phyloP scores from a whole-genome alignment of 2,329 filamentous ascomycete genomes.

The Stachybotrys chlorohalonatus region DNA sequence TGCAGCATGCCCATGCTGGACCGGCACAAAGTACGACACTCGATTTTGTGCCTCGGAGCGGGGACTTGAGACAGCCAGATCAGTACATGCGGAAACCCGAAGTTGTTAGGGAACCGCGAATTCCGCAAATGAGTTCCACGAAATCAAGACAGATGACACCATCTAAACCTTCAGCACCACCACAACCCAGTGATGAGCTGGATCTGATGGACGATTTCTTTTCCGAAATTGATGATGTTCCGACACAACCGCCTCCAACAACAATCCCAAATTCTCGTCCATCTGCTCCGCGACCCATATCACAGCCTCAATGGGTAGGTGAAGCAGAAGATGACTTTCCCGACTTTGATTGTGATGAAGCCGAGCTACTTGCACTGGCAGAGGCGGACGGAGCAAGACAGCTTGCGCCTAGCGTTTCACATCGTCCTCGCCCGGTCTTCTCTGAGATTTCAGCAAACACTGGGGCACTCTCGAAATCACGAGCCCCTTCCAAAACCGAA shows the following conservation, averaged over 20 bases:
- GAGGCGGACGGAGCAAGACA: conserved; percentile 39
- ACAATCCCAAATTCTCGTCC: neutral
- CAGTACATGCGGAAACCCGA: neutral
- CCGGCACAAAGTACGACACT: conserved; percentile 2
- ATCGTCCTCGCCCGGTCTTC: conserved; percentile 27
- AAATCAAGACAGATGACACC: neutral
- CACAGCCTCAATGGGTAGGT: conserved; percentile 1
- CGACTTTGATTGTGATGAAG: conserved; percentile 37
- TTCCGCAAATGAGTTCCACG: conserved; percentile 1
- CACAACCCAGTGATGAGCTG: neutral
- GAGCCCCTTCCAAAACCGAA: conserved; percentile 19
- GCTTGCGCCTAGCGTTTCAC: conserved; percentile 12
- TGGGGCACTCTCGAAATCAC: conserved; percentile 20
- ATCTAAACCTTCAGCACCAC: conserved; percentile 1
- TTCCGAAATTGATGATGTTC: conserved; percentile 28
- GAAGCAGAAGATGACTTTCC: conserved; percentile 14
- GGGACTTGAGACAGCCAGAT: neutral
- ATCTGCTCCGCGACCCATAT: neutral
- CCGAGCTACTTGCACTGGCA: conserved; percentile 43
- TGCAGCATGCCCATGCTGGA: conserved; percentile 12
- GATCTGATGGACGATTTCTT: conserved; percentile 9
- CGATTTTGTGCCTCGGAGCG: neutral
- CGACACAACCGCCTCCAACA: neutral
- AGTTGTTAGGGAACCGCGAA: conserved; percentile 8
- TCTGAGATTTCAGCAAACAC: conserved; percentile 41